Evolutionary conservation across 75 land plant species (phyloP).

Genomic region (Pseudotsuga menziesii): DNA sequence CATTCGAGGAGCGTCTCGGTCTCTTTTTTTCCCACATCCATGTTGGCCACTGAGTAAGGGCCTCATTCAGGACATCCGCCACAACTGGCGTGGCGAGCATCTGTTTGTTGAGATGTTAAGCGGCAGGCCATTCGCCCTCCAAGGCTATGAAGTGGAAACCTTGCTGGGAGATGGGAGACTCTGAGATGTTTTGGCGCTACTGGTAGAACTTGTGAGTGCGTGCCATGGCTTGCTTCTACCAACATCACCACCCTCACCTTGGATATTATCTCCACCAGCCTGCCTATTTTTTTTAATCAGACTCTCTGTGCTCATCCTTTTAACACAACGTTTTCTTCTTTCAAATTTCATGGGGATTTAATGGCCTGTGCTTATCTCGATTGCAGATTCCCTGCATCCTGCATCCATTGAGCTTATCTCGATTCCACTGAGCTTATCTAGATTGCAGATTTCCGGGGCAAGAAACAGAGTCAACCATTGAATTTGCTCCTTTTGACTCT

Average conservation of each 20-base stretch:
- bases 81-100: background rate
- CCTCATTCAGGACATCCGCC: background rate
- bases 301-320: background rate
- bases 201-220: slow-evolving; percentile 24
- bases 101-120: background rate
- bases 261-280: background rate
- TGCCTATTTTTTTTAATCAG: background rate
- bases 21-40: slow-evolving; percentile 28
- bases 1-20: slow-evolving; percentile 10
- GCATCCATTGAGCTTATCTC: too few relatives aligned
- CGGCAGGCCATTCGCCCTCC: slow-evolving; percentile 21
- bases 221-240: slow-evolving; percentile 16
- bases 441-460: too few relatives aligned
- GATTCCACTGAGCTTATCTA: too few relatives aligned
- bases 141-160: slow-evolving; percentile 19
- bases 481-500: too few relatives aligned
- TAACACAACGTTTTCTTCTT: background rate
- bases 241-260: slow-evolving; percentile 20
- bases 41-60: slow-evolving; percentile 17
- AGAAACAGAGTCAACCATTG: too few relatives aligned
- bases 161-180: slow-evolving; percentile 13
- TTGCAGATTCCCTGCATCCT: too few relatives aligned
- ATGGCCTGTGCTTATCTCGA: too few relatives aligned
- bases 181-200: slow-evolving; percentile 5
- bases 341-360: too few relatives aligned